phyloP scores from a whole-genome alignment of 441 rosid species.

The Pelargonium australe region DNA sequence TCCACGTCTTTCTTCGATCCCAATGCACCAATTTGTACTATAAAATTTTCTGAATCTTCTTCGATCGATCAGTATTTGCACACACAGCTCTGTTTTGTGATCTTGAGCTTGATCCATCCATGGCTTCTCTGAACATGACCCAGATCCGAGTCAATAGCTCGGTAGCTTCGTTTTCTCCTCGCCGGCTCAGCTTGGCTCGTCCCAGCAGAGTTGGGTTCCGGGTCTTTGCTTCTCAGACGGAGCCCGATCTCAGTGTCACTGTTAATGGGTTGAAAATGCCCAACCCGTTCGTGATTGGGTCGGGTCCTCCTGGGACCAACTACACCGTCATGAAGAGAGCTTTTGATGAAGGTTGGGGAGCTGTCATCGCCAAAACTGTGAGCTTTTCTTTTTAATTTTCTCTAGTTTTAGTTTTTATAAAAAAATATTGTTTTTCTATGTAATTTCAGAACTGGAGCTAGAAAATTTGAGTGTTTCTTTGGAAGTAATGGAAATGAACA shows the following conservation, averaged over 20 bases:
- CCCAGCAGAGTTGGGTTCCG: slow-evolving; percentile 43
- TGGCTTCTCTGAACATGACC: slow-evolving; percentile 54
- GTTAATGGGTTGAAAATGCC: slow-evolving; percentile 84
- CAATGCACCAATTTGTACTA: not conserved
- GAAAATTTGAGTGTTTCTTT: not conserved
- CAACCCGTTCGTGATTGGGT: slow-evolving; percentile 88
- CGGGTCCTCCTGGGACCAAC: slow-evolving; percentile 98
- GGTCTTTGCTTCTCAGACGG: slow-evolving; percentile 36
- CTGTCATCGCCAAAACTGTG: slow-evolving; percentile 92
- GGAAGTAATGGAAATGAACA: not conserved
- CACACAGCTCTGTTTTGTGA: not conserved
- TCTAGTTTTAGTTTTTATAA: not conserved
- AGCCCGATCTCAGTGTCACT: slow-evolving; percentile 76
- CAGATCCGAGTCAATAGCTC: slow-evolving; percentile 35
- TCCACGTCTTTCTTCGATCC: not conserved
- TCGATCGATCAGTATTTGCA: not conserved
- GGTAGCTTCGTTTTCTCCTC: slow-evolving; percentile 25
- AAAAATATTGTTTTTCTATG: not conserved
- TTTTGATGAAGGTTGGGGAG: slow-evolving; percentile 99
- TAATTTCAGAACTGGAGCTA: not conserved
- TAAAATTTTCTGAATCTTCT: not conserved
- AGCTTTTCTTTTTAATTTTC: slow-evolving; percentile 17
- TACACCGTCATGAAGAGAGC: slow-evolving; percentile 91
- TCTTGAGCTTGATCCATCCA: slow-evolving; percentile 16
- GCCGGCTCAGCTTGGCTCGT: slow-evolving; percentile 22